Base-by-base conservation (phyloP, 129 eudicot species). In the Artemisia tridentata region DNA sequence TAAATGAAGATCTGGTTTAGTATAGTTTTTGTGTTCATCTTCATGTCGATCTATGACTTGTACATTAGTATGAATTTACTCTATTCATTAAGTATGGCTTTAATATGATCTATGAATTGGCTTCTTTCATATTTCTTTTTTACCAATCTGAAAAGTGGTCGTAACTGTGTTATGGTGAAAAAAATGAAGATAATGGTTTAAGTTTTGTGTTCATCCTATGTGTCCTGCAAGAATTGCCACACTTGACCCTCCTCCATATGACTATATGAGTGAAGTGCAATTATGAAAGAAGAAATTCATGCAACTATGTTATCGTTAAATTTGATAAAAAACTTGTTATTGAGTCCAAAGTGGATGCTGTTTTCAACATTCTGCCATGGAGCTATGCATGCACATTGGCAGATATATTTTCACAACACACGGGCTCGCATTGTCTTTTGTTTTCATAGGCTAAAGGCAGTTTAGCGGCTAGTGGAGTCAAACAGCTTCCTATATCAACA, bases 401-500 rank as follows among this genome's bases (percentile, higher is more conserved):
- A 76, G 79, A 68, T 57, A 20, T 65, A 41, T 55, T 21, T 51
- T 69, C 41, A 69, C 47, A 46, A 72, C 71, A 68, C 84, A 70
- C 43, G 11, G 80, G 77, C 29, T 72, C 48, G 78, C 75, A 31
- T 48, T 17, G 72, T 55, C 80, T 67, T 72, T 71, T 23, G 69
- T 49, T 79, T 48, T 66, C 72, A 67, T 63, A 65, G 75, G 74
- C 68, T 53, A 45, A 18, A 79, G 91, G 79, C 79, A 63, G 73
- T 72, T 41, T 45, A 71, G 80, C 80, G 74, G 60, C 68, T 72
- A 49, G 81, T 71, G 82, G 82, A 72, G 66, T 47, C 15, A 59
- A 78, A 80, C 84, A 82, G 96, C 92, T 85, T 92, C 96, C 95
- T 76, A 92, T 10, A 92, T 67, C 29, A 75, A 89, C 51, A 67